Percentiles rank a stretch among this genome's conserved stretches.
These are phyloP conservation scores for Endogone sp. DNA, from an alignment of 192 early-diverging fungal genomes.

Conservation along the genomic window DNA sequence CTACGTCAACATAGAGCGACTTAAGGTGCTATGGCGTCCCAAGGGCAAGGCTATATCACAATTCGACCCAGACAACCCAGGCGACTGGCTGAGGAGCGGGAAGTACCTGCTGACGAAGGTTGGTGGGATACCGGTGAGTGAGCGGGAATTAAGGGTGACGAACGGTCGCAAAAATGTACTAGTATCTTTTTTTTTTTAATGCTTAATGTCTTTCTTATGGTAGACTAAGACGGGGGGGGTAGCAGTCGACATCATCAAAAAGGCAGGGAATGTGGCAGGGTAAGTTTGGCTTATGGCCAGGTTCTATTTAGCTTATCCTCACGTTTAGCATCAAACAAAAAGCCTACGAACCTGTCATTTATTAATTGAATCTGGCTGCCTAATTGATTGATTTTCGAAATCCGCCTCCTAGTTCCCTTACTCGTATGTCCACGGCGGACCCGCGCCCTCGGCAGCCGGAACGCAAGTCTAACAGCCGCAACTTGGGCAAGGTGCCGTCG, in stretches of 20 bases:
- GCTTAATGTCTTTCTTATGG: neutral
- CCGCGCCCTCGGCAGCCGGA: too few species aligned
- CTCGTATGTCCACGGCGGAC: too few species aligned
- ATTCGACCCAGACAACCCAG: conserved; percentile 27
- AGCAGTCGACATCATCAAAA: conserved; percentile 19
- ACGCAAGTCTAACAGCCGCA: too few species aligned
- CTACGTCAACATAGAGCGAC: conserved; percentile 35
- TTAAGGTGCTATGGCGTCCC: conserved; percentile 42
- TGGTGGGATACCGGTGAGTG: conserved; percentile 21
- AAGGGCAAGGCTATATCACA: neutral
- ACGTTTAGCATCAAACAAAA: too few species aligned
- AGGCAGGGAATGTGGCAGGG: conserved; percentile 17
- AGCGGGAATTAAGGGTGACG: neutral
- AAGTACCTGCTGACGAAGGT: conserved; percentile 39
- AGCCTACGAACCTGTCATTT: too few species aligned
- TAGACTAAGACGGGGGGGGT: conserved; percentile 21
- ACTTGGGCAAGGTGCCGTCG: too few species aligned
- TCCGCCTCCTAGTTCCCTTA: too few species aligned
- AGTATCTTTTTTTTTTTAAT: neutral
- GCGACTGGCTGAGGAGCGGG: conserved; percentile 41
- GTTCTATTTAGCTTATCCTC: too few species aligned
- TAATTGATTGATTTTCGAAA: too few species aligned
- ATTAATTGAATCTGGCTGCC: too few species aligned
- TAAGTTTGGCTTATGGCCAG: too few species aligned
- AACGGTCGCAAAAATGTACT: too few species aligned